A percentile compares a stretch with the other conserved stretches of the same genome.
Evolutionary conservation across 768 basidiomycete species (phyloP).

Genomic region (Rhodotorula babjevae): DNA sequence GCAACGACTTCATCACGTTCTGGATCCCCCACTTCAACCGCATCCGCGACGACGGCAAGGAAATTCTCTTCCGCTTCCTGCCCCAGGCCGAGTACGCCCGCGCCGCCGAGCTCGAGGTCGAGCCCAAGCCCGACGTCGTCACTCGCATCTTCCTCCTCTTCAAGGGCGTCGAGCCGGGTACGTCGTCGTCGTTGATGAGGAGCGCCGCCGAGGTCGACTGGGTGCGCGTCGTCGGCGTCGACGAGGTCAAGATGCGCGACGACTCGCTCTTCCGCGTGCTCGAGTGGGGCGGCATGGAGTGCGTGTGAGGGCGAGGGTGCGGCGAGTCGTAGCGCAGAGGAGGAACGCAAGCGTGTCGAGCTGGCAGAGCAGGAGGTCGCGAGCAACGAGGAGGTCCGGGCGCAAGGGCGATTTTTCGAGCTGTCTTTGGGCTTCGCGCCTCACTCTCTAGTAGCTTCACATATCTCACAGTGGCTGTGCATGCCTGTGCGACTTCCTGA

Average conservation of each 20-base stretch:
- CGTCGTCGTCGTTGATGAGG: not conserved
- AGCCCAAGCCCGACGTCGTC: constrained; percentile 52
- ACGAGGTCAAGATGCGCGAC: not conserved
- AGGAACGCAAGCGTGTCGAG: too few species aligned
- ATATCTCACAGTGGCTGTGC: too few species aligned
- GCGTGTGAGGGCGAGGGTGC: too few species aligned
- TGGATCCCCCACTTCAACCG: constrained; percentile 53
- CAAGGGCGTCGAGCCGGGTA: not conserved
- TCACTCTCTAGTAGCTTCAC: too few species aligned
- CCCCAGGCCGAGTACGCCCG: constrained; percentile 51
- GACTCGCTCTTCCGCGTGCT: constrained; percentile 9
- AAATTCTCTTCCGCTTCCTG: constrained; percentile 53
- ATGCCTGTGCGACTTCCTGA: too few species aligned
- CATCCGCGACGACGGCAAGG: constrained; percentile 42
- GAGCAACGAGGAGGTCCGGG: too few species aligned
- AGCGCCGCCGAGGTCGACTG: constrained; percentile 5
- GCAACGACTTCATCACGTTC: constrained; percentile 55
- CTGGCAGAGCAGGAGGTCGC: too few species aligned
- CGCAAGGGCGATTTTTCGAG: too few species aligned
- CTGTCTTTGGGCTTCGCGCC: too few species aligned
- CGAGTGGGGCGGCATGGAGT: constrained; percentile 23
- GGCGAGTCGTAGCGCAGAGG: too few species aligned
- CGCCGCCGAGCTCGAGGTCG: constrained; percentile 49
- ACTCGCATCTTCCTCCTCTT: constrained; percentile 18
- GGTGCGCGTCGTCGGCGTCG: not conserved